These are phyloP conservation scores for Macrolepiota fuliginosa DNA, from an alignment of 768 basidiomycete species.

Conservation along the genomic window DNA sequence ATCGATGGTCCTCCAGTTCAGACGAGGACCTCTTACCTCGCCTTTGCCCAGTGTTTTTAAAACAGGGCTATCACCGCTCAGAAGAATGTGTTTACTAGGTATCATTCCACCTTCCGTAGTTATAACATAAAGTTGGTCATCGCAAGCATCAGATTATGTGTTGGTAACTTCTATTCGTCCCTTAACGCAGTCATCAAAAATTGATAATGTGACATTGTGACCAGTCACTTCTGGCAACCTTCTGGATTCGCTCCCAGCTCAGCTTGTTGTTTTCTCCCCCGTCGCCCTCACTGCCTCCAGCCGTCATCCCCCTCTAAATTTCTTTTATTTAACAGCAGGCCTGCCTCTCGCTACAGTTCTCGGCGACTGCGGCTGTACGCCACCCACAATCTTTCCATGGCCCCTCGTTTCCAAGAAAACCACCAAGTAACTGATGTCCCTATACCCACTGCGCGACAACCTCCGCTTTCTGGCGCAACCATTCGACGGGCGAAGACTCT, in stretches of 20 bases:
- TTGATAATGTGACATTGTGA: conserved; percentile 14
- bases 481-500: conserved; percentile 92
- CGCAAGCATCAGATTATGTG: neutral
- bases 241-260: conserved; percentile 17
- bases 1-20: neutral
- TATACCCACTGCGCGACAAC: conserved; percentile 59
- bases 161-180: neutral
- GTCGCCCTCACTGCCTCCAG: neutral
- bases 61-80: too few species aligned
- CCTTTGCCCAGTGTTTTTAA: neutral
- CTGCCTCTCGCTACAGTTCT: conserved; percentile 24
- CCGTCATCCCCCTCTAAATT: neutral
- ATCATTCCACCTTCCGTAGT: too few species aligned
- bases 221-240: conserved; percentile 14
- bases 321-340: conserved; percentile 19
- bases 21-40: neutral
- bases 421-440: conserved; percentile 62
- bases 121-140: too few species aligned
- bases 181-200: neutral
- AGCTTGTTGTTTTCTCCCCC: conserved; percentile 10
- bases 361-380: conserved; percentile 23
- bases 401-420: conserved; percentile 55
- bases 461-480: conserved; percentile 53
- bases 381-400: conserved; percentile 32
- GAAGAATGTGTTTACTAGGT: too few species aligned